phyloP scores from a whole-genome alignment of 1,284 basidiomycete genomes.

The Cryptococcus sp. region DNA sequence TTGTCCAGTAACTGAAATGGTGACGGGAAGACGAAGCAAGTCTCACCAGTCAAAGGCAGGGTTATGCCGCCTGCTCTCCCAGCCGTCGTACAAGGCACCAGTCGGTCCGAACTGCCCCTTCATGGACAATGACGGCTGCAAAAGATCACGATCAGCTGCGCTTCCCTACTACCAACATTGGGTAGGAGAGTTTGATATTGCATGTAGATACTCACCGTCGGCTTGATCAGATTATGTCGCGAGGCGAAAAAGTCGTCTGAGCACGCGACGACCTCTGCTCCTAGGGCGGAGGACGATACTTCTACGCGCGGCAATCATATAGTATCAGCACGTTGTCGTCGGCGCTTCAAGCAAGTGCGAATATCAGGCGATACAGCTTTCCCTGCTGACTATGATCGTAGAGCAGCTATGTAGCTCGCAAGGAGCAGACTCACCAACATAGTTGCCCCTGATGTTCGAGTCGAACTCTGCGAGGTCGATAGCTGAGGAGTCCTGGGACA shows the following conservation, averaged over 20 bases:
- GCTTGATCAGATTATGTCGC: conserved; percentile 78
- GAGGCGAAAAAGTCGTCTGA: conserved; percentile 97
- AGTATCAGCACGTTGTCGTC: neutral
- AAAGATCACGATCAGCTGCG: neutral
- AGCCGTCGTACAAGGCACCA: conserved; percentile 91
- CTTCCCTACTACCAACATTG: too few relatives aligned
- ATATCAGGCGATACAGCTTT: neutral
- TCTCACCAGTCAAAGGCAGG: conserved; percentile 82
- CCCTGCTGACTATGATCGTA: neutral
- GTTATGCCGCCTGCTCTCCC: conserved; percentile 92
- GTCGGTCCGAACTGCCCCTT: conserved; percentile 96
- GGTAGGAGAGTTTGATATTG: conserved; percentile 1
- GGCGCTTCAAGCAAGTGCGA: neutral
- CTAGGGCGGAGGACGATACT: conserved; percentile 83
- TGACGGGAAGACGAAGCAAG: neutral
- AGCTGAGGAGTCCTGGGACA: conserved; percentile 16
- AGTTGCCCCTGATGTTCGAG: conserved; percentile 59
- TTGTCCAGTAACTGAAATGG: neutral
- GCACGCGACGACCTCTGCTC: conserved; percentile 70
- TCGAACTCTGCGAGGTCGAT: conserved; percentile 62
- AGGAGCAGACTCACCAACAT: conserved; percentile 61
- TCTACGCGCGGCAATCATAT: conserved; percentile 58
- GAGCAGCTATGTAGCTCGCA: too few relatives aligned
- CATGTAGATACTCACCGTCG: conserved; percentile 61
- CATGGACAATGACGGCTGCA: conserved; percentile 67